Evolutionary conservation across 805 yeast species (phyloP), one percentile per base, ranked within the genome.

Genomic region (Saturnispora saitoi): DNA sequence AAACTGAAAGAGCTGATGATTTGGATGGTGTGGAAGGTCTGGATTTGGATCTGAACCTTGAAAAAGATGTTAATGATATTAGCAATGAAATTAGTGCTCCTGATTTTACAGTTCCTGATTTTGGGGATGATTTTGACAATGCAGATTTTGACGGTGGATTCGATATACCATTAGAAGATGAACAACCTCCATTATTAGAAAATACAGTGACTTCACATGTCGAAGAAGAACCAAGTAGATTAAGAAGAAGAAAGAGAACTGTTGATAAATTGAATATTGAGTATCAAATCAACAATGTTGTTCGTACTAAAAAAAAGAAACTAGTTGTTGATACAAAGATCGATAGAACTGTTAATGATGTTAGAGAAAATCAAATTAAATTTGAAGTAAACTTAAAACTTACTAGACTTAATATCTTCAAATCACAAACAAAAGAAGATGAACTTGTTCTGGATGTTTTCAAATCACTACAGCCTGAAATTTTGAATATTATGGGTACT

Each of bases 301-400:
- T 77, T 3, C 70, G 74, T 54, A 76, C 81, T 2, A 61, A 66
- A 30, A 71, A 72, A 48, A 69, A 75, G 50, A 72, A 69, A 53
- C 56, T 79, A 26, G 61, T 68, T 31, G 57, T 72, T n/a, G 85
- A 80, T 58, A 54, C 65, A 0, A 58, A 52, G 4, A 71, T 65
- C 17, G 78, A 74, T 41, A 61, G 78, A 36, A 65, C 73, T n/a
- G 61, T 71, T 5, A 76, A 70, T 1, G 53, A 55, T 31, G 59
- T 70, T 31, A 63, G 65, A 47, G 54, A 54, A 28, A 53, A 56
- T 43, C 73, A 68, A 51, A 50, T 45, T 38, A 58, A 51, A n/a
- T 52, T 63, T 52, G 54, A 68, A 55, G 8, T 36, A 17, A 32
- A 39, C 14, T 24, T 45, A 28, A 30, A 41, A 40, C 26, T 39